A percentile compares a stretch with the other conserved stretches of the same genome.
phyloP scores from a whole-genome alignment of 169 alveolate genomes.

The Theileria annulata region DNA sequence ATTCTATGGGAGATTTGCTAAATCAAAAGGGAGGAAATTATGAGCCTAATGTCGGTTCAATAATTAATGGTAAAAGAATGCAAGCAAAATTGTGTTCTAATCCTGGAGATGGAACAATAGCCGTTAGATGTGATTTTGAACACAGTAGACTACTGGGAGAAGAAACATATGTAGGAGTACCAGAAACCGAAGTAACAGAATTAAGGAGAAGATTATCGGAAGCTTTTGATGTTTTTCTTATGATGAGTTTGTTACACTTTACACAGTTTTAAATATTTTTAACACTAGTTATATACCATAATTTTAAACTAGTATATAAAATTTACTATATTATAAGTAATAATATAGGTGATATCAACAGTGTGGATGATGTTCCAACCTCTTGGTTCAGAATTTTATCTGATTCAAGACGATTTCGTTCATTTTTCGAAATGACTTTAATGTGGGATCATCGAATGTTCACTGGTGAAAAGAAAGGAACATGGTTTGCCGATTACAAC shows the following conservation, averaged over 20 bases:
- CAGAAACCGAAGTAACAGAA: constrained; percentile 49
- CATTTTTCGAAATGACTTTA: constrained; percentile 40
- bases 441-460: constrained; percentile 59
- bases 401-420: constrained; percentile 47
- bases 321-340: background rate
- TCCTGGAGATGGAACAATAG: constrained; percentile 48
- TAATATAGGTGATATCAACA: constrained; percentile 36
- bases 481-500: constrained; percentile 44
- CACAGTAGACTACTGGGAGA: constrained; percentile 32
- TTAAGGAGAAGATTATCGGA: constrained; percentile 29
- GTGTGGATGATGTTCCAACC: constrained; percentile 31
- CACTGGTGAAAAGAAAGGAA: constrained; percentile 21
- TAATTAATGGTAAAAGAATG: constrained; percentile 56
- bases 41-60: constrained; percentile 52
- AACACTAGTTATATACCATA: too few species aligned
- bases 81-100: constrained; percentile 62
- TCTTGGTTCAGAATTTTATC: constrained; percentile 60
- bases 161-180: constrained; percentile 41
- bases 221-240: constrained; percentile 59
- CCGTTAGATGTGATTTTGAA: constrained; percentile 59
- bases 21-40: constrained; percentile 58
- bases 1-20: constrained; percentile 60
- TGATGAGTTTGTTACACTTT: constrained; percentile 5
- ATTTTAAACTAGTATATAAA: too few species aligned
- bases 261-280: too few species aligned